Evolutionary conservation across 1,284 basidiomycete species (phyloP), one percentile per base, ranked within the genome.

Genomic region (Rhodotorula sp.): DNA sequence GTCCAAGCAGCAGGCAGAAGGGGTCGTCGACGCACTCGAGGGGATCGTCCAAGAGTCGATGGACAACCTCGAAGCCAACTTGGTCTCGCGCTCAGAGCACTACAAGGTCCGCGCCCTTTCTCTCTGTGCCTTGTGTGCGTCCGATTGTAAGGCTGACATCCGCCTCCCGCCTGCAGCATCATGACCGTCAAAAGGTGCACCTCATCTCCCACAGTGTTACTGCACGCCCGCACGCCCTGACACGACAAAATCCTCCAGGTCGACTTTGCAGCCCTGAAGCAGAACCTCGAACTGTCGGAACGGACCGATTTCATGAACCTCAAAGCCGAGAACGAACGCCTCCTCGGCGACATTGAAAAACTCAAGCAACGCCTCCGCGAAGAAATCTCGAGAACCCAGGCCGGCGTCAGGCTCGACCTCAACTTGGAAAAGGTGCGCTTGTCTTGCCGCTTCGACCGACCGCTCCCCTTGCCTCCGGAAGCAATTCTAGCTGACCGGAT

Each of bases 271-370:
- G 90, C 95, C 79, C 88, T 96, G 76, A 98, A 98, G 82, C 95
- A 93, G 24, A 95, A 97, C 80, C 85, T 99, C 44, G 92, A 97
- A 82, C 84, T 99, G 56, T 91, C 93, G 84, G 95, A 97, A 84
- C 95, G 95, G 85, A 98, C 98, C 79, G 95, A 99, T 80, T 86
- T 97, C 64, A 89, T 93, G 33, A 88, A 94, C 84, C 90, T 99
- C 84, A 96, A 95, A 83, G 89, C 91, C 56, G 80, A 80, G 70
- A 97, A 93, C 78, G 95, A 98, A 80, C 86, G 95, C 29, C 84
- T 99, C 26, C 85, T 92, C 78, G 86, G 87, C 46, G 95, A 99
- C 79, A 89, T 98, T 64, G 94, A 98, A 83, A 94, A 94, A 82
- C 85, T 99, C 67, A 98, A 98, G 83, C 94, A 96, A 81, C 86